Conservation (phyloP, 306 rosid genomes). For the Chamaecrista fasciculata region DNA sequence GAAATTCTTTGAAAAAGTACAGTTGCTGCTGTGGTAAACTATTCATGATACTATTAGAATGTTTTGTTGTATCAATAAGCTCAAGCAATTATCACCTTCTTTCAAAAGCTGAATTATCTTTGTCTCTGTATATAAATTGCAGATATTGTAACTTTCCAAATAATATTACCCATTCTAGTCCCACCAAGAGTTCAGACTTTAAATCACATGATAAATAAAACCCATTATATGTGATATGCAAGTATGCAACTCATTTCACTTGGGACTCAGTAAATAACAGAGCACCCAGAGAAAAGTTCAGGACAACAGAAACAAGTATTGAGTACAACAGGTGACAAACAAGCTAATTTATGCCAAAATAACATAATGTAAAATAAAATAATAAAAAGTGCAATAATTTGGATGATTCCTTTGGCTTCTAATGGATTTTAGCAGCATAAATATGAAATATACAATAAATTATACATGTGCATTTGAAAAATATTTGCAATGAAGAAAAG, state of each 20-base stretch:
- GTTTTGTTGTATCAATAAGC: neutral
- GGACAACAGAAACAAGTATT: constrained; percentile 24
- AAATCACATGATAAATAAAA: constrained; percentile 22
- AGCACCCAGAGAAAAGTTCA: constrained; percentile 21
- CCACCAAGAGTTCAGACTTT: constrained; percentile 8
- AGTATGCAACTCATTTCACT: constrained; percentile 24
- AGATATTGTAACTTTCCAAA: constrained; percentile 1
- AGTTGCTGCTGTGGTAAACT: no score
- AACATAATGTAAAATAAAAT: constrained; percentile 23
- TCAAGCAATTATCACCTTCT: neutral
- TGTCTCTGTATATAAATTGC: neutral
- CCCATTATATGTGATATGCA: constrained; percentile 18
- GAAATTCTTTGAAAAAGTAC: no score
- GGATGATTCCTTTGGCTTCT: constrained; percentile 33
- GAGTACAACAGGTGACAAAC: constrained; percentile 2
- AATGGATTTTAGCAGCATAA: constrained; percentile 38
- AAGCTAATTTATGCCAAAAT: constrained; percentile 29
- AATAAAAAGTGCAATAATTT: constrained; percentile 25
- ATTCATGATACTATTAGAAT: no score
- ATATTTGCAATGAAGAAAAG: constrained; percentile 23
- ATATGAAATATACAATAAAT: no score
- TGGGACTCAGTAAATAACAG: constrained; percentile 18
- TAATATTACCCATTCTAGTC: constrained; percentile 16
- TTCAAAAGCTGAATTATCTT: constrained; percentile 18
- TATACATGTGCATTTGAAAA: no score